Base-by-base conservation (phyloP, 306 rosid genomes). In the Crotalaria pallida region DNA sequence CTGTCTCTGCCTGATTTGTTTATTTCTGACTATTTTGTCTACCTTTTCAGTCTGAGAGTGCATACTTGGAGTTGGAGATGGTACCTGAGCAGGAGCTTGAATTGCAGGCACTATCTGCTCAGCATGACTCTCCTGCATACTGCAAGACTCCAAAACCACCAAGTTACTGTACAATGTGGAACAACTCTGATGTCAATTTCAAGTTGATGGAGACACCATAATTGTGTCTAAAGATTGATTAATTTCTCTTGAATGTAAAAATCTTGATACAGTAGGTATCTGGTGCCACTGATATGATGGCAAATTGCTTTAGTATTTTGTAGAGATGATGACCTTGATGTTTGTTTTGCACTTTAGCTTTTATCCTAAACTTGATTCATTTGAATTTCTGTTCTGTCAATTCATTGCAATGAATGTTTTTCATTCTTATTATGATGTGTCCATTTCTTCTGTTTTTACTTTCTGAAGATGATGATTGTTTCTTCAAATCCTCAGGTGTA, bases 191-290 rank as follows among this genome's bases (percentile, higher is more conserved):
- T 29, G 69, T 78, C 72, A 70, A 80, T 68, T 85, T 88, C 56
- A 82, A 79, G 65, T 74, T 91, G 89, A 70, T 79, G 24, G 82
- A 84, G 27, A 58, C 88, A 45, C 96, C 90, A 47, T 13, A 76
- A 41, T 9, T 33, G 40, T 6, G 40, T 6, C 59, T 21, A 43
- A 67, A 44, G 18, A 27, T 16, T 81, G 67, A 45, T 16, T 81
- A 64, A 45, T 24, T 57, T 38, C 7, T 31, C 53, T 10, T 18
- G 49, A 47, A 24, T 56, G 27, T 31, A 31, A 31, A 31, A 8
- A 6, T 5, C 0, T 31, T 6, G 36, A 31, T 31, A 1, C 36
- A 31, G 36, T 31, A 6, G 36, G 36, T 31, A 50, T 34, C 55
- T 55, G 57, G 65, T 53, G 81, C 67, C 74, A 61, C 68, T 69